These are phyloP conservation scores for Eruca vesicaria DNA, from an alignment of 441 rosid species.

Conservation along the genomic window DNA sequence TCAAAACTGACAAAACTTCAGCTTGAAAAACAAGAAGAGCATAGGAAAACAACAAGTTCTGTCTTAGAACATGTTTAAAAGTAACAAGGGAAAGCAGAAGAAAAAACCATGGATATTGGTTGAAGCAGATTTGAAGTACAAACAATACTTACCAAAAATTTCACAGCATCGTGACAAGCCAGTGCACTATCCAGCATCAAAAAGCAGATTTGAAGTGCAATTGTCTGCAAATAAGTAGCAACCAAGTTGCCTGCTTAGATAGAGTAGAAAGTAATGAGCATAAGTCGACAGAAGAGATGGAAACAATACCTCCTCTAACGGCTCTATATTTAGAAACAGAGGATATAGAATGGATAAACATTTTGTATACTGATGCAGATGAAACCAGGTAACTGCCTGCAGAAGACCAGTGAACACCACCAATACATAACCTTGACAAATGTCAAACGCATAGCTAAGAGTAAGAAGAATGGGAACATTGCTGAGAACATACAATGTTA, in stretches of 20 bases:
- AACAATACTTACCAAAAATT: constrained; percentile 67
- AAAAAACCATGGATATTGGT: background rate
- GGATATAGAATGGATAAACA: constrained; percentile 84
- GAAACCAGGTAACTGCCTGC: constrained; percentile 94
- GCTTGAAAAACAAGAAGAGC: background rate
- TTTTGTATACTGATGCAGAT: constrained; percentile 81
- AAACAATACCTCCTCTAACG: constrained; percentile 84
- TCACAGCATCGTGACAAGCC: constrained; percentile 80
- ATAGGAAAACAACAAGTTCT: background rate
- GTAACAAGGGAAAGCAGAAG: background rate
- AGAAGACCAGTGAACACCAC: constrained; percentile 29
- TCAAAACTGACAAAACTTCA: background rate
- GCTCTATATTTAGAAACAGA: constrained; percentile 70
- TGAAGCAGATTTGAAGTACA: background rate
- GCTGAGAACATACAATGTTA: constrained; percentile 65
- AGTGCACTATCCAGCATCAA: constrained; percentile 81
- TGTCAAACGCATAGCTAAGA: constrained; percentile 1
- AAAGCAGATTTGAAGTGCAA: constrained; percentile 83
- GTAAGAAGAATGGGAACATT: background rate
- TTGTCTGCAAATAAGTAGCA: constrained; percentile 59
- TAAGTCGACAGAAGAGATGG: constrained; percentile 6
- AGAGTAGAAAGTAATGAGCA: constrained; percentile 20
- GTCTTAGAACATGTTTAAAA: background rate
- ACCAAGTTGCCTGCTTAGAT: constrained; percentile 1
- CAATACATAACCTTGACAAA: constrained; percentile 24